These are phyloP conservation scores for Vicia faba DNA, from an alignment of 306 rosid species.

Conservation along the genomic window DNA sequence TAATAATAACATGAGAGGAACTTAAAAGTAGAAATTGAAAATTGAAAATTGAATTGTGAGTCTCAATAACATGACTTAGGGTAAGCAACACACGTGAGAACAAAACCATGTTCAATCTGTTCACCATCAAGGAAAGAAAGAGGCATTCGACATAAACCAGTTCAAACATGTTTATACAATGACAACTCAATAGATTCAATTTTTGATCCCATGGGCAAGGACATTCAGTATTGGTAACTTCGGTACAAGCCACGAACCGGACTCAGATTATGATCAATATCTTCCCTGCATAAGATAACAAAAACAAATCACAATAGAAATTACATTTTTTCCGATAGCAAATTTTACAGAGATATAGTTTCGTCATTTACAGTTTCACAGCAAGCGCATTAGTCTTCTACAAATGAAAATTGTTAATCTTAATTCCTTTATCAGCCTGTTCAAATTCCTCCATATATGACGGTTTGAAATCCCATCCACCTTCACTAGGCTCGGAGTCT, in stretches of 20 bases:
- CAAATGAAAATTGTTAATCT: too few relatives aligned
- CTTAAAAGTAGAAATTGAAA: neutral
- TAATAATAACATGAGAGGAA: neutral
- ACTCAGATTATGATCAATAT: constrained; percentile 38
- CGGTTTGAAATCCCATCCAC: constrained; percentile 48
- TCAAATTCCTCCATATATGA: constrained; percentile 56
- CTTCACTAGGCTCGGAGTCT: constrained; percentile 46
- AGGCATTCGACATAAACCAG: neutral
- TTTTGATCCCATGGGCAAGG: constrained; percentile 1
- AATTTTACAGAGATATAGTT: neutral
- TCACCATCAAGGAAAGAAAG: constrained; percentile 80
- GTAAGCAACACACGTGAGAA: constrained; percentile 79
- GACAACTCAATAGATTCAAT: neutral
- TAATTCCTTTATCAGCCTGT: too few relatives aligned
- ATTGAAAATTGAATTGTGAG: constrained; percentile 49
- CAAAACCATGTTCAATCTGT: constrained; percentile 42
- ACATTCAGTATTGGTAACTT: neutral
- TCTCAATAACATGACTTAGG: constrained; percentile 63
- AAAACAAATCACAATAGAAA: constrained; percentile 26
- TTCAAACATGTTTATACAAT: constrained; percentile 27
- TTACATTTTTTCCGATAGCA: constrained; percentile 18
- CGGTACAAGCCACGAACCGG: constrained; percentile 12
- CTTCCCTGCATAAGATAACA: constrained; percentile 59
- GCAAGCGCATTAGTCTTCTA: neutral
- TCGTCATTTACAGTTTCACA: neutral